Evolutionary conservation across 2,329 filamentous ascomycete species (phyloP), one percentile per base, ranked within the genome.

Genomic region (Pyrenochaeta sp.): DNA sequence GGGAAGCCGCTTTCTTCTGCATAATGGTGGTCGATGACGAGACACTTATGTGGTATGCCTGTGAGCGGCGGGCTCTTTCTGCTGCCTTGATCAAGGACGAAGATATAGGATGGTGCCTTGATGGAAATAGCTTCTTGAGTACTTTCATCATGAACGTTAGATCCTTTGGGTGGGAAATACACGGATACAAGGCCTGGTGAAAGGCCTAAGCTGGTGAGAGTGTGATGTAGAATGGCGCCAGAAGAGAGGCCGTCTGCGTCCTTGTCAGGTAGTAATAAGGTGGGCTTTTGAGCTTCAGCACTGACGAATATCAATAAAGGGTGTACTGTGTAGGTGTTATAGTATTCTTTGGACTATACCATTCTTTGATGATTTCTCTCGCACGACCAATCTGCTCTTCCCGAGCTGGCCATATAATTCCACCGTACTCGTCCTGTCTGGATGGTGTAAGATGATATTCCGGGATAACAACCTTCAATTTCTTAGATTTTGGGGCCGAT

Each of bases 21-120:
- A 59, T 85, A 80, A 68, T 91, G 89, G 58, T 91, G 88, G 66
- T 91, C 88, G 57, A 91, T 87, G 12, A 91, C 76, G 3, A 91
- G 74, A 1, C 82, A 83, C 49, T 79, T 83, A 48, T 85, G 81
- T 0, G 79, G 71, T 1, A 66, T 63, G 36, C 85, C 80, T 24
- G 88, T 80, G 10, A 90, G 73, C 1, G 86, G 82, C 4, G 82
- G 81, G 0, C 82, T 83, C 43, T 78, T 79, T 15, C 84, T 80
- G 40, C 87, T 88, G 13, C 88, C 88, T 71, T 90, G 88, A 62
- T 90, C 88, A 3, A 90, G 79, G 1, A 90, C 81, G 69, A 90
- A 87, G 52, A 90, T 81, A 66, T 84, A 90, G 0, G 76, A 76
- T 1, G 88, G 85, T 1, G 81, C 67, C 32, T 82, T 77, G 0